Evolutionary conservation across 2,329 filamentous ascomycete species (phyloP).

Genomic region (Curvularia spicifera): DNA sequence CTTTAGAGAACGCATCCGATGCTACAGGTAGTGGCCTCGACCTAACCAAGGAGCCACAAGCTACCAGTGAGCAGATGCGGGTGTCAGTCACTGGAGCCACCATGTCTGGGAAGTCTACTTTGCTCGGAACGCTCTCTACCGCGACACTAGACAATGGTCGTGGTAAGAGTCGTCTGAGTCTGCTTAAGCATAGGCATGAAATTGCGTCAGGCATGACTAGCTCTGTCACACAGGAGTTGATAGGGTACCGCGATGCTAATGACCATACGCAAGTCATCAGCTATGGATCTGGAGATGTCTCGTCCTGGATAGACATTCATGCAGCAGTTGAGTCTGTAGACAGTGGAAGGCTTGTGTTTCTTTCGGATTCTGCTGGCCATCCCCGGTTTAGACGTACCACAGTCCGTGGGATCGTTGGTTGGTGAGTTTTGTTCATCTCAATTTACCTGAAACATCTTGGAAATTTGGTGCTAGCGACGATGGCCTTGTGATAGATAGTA

Average conservation of each 20-base stretch:
- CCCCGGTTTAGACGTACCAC: slow-evolving; percentile 89
- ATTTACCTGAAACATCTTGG: background rate
- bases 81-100: slow-evolving; percentile 89
- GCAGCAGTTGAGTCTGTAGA: slow-evolving; percentile 73
- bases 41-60: slow-evolving; percentile 12
- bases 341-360: slow-evolving; percentile 77
- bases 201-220: slow-evolving; percentile 91
- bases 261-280: slow-evolving; percentile 67
- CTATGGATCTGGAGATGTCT: slow-evolving; percentile 83
- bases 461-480: background rate
- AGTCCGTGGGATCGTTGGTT: slow-evolving; percentile 87
- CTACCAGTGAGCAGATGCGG: slow-evolving; percentile 69
- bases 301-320: slow-evolving; percentile 95
- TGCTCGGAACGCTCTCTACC: slow-evolving; percentile 86
- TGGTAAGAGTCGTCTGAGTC: slow-evolving; percentile 84
- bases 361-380: slow-evolving; percentile 91
- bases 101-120: slow-evolving; percentile 88
- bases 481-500: background rate
- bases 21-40: background rate
- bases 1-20: background rate
- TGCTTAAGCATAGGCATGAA: slow-evolving; percentile 92
- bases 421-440: slow-evolving; percentile 53
- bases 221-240: slow-evolving; percentile 89
- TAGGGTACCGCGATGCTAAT: slow-evolving; percentile 70
- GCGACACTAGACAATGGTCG: slow-evolving; percentile 89